Base-by-base conservation (phyloP, 2,329 filamentous ascomycete genomes). In the Cyclaneusma minus region DNA sequence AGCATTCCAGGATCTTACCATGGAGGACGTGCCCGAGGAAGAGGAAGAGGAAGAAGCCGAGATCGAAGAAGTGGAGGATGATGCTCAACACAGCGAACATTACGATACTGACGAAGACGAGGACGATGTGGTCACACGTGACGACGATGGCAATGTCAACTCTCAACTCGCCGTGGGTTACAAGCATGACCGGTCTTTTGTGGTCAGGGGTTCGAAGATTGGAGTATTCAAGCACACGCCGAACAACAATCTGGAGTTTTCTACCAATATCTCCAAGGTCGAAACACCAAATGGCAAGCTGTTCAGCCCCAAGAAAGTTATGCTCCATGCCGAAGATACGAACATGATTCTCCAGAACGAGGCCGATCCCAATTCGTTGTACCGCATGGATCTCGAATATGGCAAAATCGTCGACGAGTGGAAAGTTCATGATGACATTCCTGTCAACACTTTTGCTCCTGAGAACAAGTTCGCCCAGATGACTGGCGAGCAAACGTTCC, bases 381-480 rank as follows among this genome's bases (percentile, higher is more conserved):
- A 85, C 50, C 81, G 82, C 23, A 95, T 98, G 89, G 89, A 98
- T 54, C 64, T 98, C 22, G 87, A 98, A 51, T 91, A 91, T 41
- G 89, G 89, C 39, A 95, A 94, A 56, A 81, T 98, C 18, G 84
- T 95, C 2, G 89, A 98, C 45, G 89, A 98, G 52, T 98, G 89
- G 89, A 93, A 93, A 42, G 68, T 98, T 9, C 87, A 98, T 46
- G 87, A 98, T 35, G 82, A 95, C 47, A 94, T 98, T 29, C 77
- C 82, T 0, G 81, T 95, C 34, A 73, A 81, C 29, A 89, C 76
- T 7, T 95, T 95, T 52, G 82, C 82, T 0, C 89, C 89, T 0
- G 85, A 94, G 51, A 93, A 77, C 66, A 98, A 98, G 68, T 98
- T 94, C 44, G 75, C 89, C 2, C 89, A 98, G 57, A 93, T 92